Evolutionary conservation across 129 eudicot genomes (phyloP), one percentile per base, ranked within the genome.

Genomic region (Heracleum sosnowskyi): DNA sequence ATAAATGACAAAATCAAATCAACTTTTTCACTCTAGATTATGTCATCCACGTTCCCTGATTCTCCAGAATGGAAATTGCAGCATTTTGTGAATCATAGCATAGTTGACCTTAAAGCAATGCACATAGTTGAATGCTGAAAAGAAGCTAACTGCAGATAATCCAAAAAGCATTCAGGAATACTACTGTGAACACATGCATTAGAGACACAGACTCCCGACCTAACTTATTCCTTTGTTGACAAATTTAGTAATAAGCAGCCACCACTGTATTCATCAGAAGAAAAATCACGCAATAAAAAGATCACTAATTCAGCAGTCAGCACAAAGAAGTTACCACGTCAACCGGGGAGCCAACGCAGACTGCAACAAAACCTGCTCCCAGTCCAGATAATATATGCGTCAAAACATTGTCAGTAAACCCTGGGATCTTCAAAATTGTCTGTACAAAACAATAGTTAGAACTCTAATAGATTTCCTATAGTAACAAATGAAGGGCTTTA

Each of bases 281-380:
- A 72, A 37, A 18, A 22, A 24, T 22, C 10, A 29, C 13, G 24
- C 34, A 34, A 8, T 76, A 2, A 76, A 51, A n/a, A 17, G 7
- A 77, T 28, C 26, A 39, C 1, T n/a, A 6, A 64, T 35, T 37
- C n/a, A n/a, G n/a, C n/a, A n/a, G n/a, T 79, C 77, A 70, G 22
- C 77, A 39, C 46, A 42, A 80, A 77, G 73, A 15, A 80, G 20
- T 44, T 88, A 93, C 98, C 92, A 93, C 98, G 72, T 93, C 98
- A 78, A 91, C 98, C 49, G 98, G 98, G 60, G 98, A 93, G 55
- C 98, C 97, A n/a, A 93, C 89, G 86, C 98, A 93, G 80, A 93
- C 97, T 57, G 98, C 98, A 85, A 93, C 85, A 81, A 93, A 93
- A 13, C 98, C 98, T 63, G 98, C 98, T 84, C 97, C 98, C 81